These are phyloP conservation scores for Artemisia argyi DNA, from an alignment of 129 eudicot genomes.

Conservation along the genomic window DNA sequence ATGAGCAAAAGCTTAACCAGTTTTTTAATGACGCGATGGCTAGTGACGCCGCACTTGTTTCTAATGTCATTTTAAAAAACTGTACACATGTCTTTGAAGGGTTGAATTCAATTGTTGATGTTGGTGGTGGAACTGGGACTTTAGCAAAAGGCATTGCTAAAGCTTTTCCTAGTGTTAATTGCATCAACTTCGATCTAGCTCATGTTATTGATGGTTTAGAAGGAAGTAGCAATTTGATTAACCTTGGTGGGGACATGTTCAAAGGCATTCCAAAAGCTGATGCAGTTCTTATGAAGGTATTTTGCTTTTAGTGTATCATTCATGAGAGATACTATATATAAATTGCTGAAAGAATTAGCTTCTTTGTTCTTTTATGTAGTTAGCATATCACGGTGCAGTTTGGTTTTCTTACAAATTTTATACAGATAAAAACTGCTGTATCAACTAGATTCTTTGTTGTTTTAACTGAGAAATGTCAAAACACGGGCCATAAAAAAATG, in stretches of 20 bases:
- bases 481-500: too few relatives aligned
- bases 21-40: slow-evolving; percentile 40
- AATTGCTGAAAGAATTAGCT: too few relatives aligned
- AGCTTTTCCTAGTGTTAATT: slow-evolving; percentile 30
- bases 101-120: slow-evolving; percentile 39
- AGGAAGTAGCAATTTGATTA: slow-evolving; percentile 27
- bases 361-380: too few relatives aligned
- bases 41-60: slow-evolving; percentile 29
- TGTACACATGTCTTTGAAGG: slow-evolving; percentile 24
- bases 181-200: slow-evolving; percentile 40
- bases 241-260: slow-evolving; percentile 36
- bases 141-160: slow-evolving; percentile 27
- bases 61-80: slow-evolving; percentile 14
- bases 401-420: too few relatives aligned
- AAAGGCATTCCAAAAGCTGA: slow-evolving; percentile 34
- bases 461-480: background rate
- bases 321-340: too few relatives aligned
- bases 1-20: slow-evolving; percentile 11
- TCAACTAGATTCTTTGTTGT: background rate
- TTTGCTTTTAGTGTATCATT: too few relatives aligned
- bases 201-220: slow-evolving; percentile 35
- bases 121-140: slow-evolving; percentile 1
- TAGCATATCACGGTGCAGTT: too few relatives aligned
- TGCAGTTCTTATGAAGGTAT: slow-evolving; percentile 34
- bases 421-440: too few relatives aligned